phyloP scores from a whole-genome alignment of 768 basidiomycete species.

The Lactarius evosmus region DNA sequence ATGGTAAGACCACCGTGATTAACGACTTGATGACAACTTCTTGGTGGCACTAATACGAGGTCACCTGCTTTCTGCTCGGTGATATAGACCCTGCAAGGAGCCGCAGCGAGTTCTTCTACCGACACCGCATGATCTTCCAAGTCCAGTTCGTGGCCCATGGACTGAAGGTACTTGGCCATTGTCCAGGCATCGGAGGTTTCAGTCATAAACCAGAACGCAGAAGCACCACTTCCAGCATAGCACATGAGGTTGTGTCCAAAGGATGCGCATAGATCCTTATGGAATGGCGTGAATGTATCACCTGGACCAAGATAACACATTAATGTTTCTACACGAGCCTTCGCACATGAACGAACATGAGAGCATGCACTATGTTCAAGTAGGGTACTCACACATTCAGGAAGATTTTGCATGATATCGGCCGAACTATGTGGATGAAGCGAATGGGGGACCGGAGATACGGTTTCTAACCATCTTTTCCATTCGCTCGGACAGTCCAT shows the following conservation, averaged over 20 bases:
- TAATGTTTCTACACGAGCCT: conserved; percentile 58
- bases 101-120: conserved; percentile 57
- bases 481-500: conserved; percentile 63
- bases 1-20: conserved; percentile 78
- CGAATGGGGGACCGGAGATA: conserved; percentile 47
- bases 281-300: conserved; percentile 80
- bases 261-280: conserved; percentile 82
- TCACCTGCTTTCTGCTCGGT: conserved; percentile 74
- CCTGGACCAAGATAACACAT: conserved; percentile 85
- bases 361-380: conserved; percentile 14
- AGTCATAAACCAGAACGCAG: conserved; percentile 89
- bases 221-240: conserved; percentile 66
- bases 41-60: conserved; percentile 74
- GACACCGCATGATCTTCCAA: conserved; percentile 67
- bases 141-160: conserved; percentile 60
- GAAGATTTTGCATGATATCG: conserved; percentile 58
- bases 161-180: conserved; percentile 57
- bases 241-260: conserved; percentile 88
- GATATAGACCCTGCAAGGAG: conserved; percentile 68
- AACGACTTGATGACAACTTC: conserved; percentile 81
- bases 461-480: conserved; percentile 55
- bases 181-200: conserved; percentile 50
- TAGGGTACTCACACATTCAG: conserved; percentile 44
- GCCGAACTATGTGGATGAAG: conserved; percentile 52
- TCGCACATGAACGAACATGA: background rate